phyloP scores from a whole-genome alignment of 1,284 basidiomycete species.

The Anthracocystis walkeri region DNA sequence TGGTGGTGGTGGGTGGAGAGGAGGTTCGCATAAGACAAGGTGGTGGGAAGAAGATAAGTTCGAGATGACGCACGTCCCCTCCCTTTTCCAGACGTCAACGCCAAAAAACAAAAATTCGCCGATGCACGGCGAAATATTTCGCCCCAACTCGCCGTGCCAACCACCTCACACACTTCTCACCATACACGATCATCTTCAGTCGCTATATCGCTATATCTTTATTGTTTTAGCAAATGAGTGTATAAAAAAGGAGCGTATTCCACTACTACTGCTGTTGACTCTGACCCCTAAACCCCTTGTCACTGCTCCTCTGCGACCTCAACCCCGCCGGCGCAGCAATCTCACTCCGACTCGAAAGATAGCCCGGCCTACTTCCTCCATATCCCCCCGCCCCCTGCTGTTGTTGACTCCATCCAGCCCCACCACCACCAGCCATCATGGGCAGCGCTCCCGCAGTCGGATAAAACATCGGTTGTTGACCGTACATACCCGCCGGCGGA shows the following conservation, averaged over 20 bases:
- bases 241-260: no score
- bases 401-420: neutral
- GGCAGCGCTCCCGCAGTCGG: conserved; percentile 1
- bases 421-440: conserved; percentile 10
- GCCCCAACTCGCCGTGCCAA: neutral
- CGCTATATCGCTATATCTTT: no score
- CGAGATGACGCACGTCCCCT: conserved; percentile 1
- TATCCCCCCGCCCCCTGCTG: conserved; percentile 3
- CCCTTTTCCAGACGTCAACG: neutral
- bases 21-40: neutral
- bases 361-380: conserved; percentile 8
- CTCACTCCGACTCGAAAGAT: conserved; percentile 20
- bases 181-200: no score
- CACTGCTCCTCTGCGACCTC: conserved; percentile 25
- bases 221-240: no score
- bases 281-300: conserved; percentile 12
- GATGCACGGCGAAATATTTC: neutral
- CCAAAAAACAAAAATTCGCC: conserved; percentile 1
- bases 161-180: neutral
- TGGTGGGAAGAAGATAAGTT: neutral
- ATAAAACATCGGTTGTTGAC: conserved; percentile 15
- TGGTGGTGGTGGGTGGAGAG: neutral
- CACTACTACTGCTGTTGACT: conserved; percentile 7
- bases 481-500: conserved; percentile 2
- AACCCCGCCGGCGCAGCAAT: conserved; percentile 15